Base-by-base conservation (phyloP, 129 eudicot genomes). In the Centrapalus pauciflorus region DNA sequence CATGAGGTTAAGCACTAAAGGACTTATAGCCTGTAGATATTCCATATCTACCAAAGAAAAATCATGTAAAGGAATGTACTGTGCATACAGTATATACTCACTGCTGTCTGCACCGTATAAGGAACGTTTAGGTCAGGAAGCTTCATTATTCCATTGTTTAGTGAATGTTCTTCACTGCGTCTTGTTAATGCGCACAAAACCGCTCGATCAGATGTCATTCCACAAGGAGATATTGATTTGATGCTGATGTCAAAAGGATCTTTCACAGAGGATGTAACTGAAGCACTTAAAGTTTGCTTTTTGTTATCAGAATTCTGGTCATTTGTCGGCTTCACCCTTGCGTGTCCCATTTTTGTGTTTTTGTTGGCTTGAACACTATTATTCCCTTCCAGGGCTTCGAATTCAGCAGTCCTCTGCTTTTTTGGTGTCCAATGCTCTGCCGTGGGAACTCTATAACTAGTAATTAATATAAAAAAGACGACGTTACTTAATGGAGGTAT, bases 81-180 rank as follows among this genome's bases (percentile, higher is more conserved):
- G 43, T 69, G 55, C 55, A 29, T 66, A 26, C 37, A 34, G 26
- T 56, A 57, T 40, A 57, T 29, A 57, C 75, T 70, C 75, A 70
- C 75, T 12, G 59, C 32, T 57, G 67, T 1, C 51, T 57, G 67
- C 48, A 70, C 46, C 55, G 48, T 57, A 58, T 43, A 70, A 57
- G 58, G 67, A 59, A 70, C 30, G n/a, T 70, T 70, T 41, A 70
- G 67, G 59, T 70, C 67, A 41, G 75, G 75, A 57, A 70, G 56
- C 67, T 70, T 34, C 30, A 28, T 3, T 43, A 43, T 70, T 58
- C 58, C 59, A 1, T 43, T 70, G 33, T 70, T 30, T 58, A 70
- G 23, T 10, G 56, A 35, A 17, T 27, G 65, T 70, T 45, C 68
- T 71, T 59, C 60, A 46, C 41, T 46, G 26, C n/a, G n/a, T n/a